Base-by-base conservation (phyloP, 2,329 filamentous ascomycete species). In the Nothophaeocryptopus gaeumannii region DNA sequence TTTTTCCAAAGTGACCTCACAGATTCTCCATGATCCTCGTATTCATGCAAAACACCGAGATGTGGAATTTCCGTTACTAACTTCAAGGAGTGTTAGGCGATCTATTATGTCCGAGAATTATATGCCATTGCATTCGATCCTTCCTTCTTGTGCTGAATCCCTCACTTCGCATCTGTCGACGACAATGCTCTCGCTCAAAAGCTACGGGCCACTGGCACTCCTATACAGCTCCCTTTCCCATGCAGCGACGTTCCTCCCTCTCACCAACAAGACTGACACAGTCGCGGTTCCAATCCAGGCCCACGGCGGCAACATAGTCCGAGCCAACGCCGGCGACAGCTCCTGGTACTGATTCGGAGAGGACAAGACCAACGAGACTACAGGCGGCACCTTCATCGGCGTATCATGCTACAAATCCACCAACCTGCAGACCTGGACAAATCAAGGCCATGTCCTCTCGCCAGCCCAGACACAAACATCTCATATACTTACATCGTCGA, bases 341-440 rank as follows among this genome's bases (percentile, higher is more conserved):
- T 78, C 75, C 0, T 88, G 81, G 70, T 88, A 87, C 69, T 77
- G 83, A 69, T 79, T 86, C 31, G 85, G 85, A 12, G 84, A 88
- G 64, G 84, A 87, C 68, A 86, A 87, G 65, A 79, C 80, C 1
- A 69, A 78, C n/a, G 82, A 83, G 16, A 76, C 72, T 1, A 67
- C 72, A 0, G 51, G 50, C 30, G 58, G 55, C 14, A 46, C 43
- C 31, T 87, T 86, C 65, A 77, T 81, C 51, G 82, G 82, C 44
- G 72, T 87, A 58, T 86, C 85, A 64, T 87, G 84, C 68, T 87
- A 86, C 65, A 80, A 79, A 0, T 84, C 80, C 11, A 73, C 72
- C 10, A 73, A 87, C 64, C 73, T 87, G 0, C 77, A 84, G 0
- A 75, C 83, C 56, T 87, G 84, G 84, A 79, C 71, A 0, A 82